Percentiles rank a stretch among this genome's conserved stretches.
Evolutionary conservation across 768 basidiomycete genomes (phyloP).

Genomic region (Lentinula sp.): DNA sequence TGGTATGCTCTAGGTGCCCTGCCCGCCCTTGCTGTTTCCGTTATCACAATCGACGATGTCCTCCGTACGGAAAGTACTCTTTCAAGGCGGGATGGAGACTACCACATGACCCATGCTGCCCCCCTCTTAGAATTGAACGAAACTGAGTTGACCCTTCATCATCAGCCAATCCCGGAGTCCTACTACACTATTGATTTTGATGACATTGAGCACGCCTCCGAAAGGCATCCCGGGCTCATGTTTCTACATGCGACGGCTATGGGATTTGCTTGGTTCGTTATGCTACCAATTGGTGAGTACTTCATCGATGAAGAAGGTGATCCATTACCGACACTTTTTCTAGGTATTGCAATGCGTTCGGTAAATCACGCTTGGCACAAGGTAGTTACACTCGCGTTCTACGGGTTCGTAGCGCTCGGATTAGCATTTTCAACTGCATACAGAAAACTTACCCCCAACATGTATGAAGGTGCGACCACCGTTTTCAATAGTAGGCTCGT

Average conservation of each 20-base stretch:
- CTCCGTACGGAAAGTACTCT: conserved; percentile 5
- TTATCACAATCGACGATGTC: conserved; percentile 9
- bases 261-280: conserved; percentile 75
- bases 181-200: conserved; percentile 82
- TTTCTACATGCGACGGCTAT: conserved; percentile 68
- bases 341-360: conserved; percentile 72
- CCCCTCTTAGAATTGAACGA: conserved; percentile 70
- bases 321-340: background rate
- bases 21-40: conserved; percentile 18
- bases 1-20: conserved; percentile 16
- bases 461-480: conserved; percentile 54
- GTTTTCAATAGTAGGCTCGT: background rate
- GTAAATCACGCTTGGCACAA: conserved; percentile 64
- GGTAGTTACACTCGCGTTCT: conserved; percentile 57
- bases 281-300: conserved; percentile 65
- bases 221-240: conserved; percentile 66
- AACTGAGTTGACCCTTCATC: conserved; percentile 58
- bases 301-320: background rate
- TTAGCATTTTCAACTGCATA: conserved; percentile 67
- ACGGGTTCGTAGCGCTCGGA: conserved; percentile 54
- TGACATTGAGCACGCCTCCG: conserved; percentile 31
- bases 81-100: conserved; percentile 21
- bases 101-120: conserved; percentile 40
- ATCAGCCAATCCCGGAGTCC: conserved; percentile 69
- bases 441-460: conserved; percentile 72